Conservation (phyloP, 441 rosid genomes). For the Pelargonium australe region DNA sequence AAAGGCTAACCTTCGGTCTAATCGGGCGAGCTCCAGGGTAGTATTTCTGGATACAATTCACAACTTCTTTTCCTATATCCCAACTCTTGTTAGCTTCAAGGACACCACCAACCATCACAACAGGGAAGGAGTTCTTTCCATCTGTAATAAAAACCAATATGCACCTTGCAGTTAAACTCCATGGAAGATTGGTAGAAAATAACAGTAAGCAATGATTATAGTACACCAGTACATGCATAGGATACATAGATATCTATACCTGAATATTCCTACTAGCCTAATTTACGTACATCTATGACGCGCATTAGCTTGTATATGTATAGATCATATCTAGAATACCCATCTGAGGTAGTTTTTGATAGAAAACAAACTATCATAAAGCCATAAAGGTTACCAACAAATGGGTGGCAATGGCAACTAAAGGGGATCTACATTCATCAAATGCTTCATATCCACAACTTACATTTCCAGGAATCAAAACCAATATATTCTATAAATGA, state of each 20-base stretch:
- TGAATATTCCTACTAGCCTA: not conserved
- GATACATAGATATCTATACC: not conserved
- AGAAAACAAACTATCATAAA: not conserved
- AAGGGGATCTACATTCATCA: not conserved
- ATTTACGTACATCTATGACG: not conserved
- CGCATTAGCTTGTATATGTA: not conserved
- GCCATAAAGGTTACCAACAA: not conserved
- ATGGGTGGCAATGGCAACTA: not conserved
- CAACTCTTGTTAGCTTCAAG: slow-evolving; percentile 29
- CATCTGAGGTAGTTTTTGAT: not conserved
- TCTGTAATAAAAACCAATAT: slow-evolving; percentile 17
- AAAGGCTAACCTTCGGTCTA: slow-evolving; percentile 25
- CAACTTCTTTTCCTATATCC: slow-evolving; percentile 28
- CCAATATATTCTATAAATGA: not conserved
- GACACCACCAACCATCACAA: slow-evolving; percentile 31
- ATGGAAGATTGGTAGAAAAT: not conserved
- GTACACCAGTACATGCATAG: not conserved
- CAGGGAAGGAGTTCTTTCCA: slow-evolving; percentile 23
- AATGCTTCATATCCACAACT: not conserved
- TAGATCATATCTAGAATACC: not conserved
- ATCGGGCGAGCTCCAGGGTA: slow-evolving; percentile 23
- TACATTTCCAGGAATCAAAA: not conserved
- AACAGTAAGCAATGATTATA: not conserved
- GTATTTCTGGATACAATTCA: slow-evolving; percentile 24
- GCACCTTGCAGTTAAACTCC: slow-evolving; percentile 5